Conservation (phyloP, 1,284 basidiomycete genomes). For the Puccinia horiana region DNA sequence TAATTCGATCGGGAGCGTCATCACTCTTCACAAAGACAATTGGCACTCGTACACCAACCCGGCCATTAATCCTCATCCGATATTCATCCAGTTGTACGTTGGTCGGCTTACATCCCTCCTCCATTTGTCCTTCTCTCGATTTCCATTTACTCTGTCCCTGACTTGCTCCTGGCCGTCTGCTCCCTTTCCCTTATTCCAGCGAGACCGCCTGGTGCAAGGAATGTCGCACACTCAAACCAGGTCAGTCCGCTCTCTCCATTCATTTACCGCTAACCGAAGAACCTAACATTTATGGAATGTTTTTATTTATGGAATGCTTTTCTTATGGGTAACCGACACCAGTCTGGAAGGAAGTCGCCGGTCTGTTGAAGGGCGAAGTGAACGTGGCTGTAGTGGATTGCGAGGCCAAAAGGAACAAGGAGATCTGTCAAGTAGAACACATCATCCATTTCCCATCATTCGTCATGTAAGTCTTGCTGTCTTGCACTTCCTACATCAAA, state of each 20-base stretch:
- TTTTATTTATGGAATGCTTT: background rate
- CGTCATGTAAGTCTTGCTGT: conserved; percentile 18
- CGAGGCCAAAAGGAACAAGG: background rate
- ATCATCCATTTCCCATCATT: conserved; percentile 29
- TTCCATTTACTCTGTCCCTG: background rate
- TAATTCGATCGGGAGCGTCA: conserved; percentile 10
- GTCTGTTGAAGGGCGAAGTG: background rate
- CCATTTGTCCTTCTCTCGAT: background rate
- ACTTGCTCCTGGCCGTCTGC: background rate
- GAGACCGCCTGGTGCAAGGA: conserved; percentile 41
- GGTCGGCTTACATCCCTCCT: background rate
- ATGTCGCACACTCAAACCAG: conserved; percentile 27
- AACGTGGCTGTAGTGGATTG: conserved; percentile 44
- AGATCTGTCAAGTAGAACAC: conserved; percentile 6
- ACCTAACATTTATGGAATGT: background rate
- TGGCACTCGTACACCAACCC: conserved; percentile 23
- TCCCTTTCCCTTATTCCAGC: background rate
- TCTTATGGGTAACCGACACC: background rate
- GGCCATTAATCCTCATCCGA: background rate
- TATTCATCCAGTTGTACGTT: conserved; percentile 41
- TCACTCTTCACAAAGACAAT: conserved; percentile 2
- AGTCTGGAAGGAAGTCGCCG: conserved; percentile 41
- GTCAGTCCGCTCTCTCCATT: background rate
- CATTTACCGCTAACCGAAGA: background rate
- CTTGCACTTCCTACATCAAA: background rate